These are phyloP conservation scores for Coniophora puteana DNA, from an alignment of 1,284 basidiomycete species.

Conservation along the genomic window DNA sequence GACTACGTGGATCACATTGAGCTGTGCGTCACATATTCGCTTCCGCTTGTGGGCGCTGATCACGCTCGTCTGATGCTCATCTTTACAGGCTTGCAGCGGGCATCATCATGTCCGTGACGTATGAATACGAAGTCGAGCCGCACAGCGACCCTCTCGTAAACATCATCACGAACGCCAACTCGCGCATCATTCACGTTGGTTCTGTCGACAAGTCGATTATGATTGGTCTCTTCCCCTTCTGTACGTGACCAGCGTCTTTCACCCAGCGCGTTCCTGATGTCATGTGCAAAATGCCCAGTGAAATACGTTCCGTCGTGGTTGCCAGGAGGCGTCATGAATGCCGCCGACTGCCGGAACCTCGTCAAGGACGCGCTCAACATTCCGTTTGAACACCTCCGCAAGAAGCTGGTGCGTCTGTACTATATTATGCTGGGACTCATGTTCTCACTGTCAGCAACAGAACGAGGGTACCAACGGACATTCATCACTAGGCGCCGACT, in stretches of 20 bases:
- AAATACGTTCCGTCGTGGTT: conserved; percentile 33
- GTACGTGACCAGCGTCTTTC: conserved; percentile 6
- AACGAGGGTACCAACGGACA: conserved; percentile 21
- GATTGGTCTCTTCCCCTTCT: conserved; percentile 6
- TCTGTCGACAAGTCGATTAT: conserved; percentile 5
- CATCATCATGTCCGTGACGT: conserved; percentile 31
- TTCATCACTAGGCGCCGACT: conserved; percentile 8
- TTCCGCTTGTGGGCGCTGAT: neutral
- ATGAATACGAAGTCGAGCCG: conserved; percentile 27
- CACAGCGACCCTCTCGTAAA: conserved; percentile 23
- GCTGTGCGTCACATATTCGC: conserved; percentile 9
- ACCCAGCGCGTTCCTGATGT: neutral
- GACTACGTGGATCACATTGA: no score
- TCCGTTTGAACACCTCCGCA: conserved; percentile 26
- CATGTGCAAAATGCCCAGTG: conserved; percentile 11
- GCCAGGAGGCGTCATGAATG: conserved; percentile 30
- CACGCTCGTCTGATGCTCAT: neutral
- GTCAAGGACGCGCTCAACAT: conserved; percentile 23
- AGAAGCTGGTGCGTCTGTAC: conserved; percentile 19
- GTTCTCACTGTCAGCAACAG: conserved; percentile 7
- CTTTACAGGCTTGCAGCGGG: conserved; percentile 24
- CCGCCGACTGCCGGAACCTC: conserved; percentile 21
- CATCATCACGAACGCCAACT: conserved; percentile 14
- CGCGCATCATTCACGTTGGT: conserved; percentile 11
- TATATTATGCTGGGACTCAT: neutral